Base-by-base conservation (phyloP, 208 protist genomes). In the Jaenimonas drosophilae region DNA sequence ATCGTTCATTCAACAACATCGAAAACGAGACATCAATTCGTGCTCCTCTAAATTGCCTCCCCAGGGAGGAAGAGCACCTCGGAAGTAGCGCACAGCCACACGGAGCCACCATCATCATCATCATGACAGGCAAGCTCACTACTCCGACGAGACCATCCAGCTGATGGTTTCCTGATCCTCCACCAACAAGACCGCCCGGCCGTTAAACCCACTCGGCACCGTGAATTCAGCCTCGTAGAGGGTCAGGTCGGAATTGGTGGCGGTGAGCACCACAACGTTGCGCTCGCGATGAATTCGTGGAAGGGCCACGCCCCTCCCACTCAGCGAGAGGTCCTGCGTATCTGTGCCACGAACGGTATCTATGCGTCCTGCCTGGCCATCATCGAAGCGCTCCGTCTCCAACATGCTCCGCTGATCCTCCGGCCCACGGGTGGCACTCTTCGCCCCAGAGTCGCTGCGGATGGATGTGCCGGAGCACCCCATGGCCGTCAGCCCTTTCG, bases 151-250 rank as follows among this genome's bases (percentile, higher is more conserved):
- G 4, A 82, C 64, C 11, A 60, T 44, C 73, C 73, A 82, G 11
- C 46, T 38, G 9, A 73, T 64, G 19, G 45, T 40, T 49, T 82
- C 64, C 31, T 75, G 60, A 16, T 50, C 68, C 44, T 82, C 60
- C 19, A 82, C 50, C 14, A 77, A 40, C 31, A 82, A 44, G 30
- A 82, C 52, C 27, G 68, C 73, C 6, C 44, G 34, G 2, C 73
- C 67, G 3, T 23, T 31, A 24, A 82, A 71, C 2, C 32, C 37
- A 19, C 19, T 33, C 17, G 59, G 51, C 16, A 76, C 12, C 23
- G 29, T 25, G 17, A 73, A 54, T 20, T 51, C 31, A 0, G 45
- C 67, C 41, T 67, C 59, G 39, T 70, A 82, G 24, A 12, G 25
- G 11, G 54, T 69, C 16, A 25, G 14, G 24, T 12, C 23, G n/a